These are phyloP conservation scores for Trichoderma polysporum DNA, from an alignment of 2,329 filamentous ascomycete species.

Conservation along the genomic window DNA sequence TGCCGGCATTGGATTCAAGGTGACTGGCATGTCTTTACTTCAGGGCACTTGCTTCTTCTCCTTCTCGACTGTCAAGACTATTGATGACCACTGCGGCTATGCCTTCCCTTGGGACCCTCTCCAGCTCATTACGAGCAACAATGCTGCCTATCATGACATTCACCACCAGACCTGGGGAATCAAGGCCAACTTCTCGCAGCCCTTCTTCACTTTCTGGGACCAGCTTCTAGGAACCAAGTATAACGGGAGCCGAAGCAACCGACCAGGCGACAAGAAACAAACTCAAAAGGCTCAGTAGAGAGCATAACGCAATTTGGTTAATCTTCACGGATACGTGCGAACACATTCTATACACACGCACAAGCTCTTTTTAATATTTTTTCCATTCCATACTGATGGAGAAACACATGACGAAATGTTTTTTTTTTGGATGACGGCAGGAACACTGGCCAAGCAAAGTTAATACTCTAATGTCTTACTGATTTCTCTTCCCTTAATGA, in stretches of 20 bases:
- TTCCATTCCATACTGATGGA: not conserved
- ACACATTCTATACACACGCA: not conserved
- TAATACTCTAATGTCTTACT: conserved; percentile 14
- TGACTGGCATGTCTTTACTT: conserved; percentile 77
- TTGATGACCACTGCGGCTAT: conserved; percentile 97
- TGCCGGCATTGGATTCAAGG: conserved; percentile 78
- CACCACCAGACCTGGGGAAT: conserved; percentile 99
- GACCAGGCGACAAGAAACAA: conserved; percentile 42
- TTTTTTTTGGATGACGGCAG: conserved; percentile 19
- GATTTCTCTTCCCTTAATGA: not conserved
- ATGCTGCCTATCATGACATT: conserved; percentile 94
- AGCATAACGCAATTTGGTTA: conserved; percentile 5
- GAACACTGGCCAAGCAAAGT: conserved; percentile 2
- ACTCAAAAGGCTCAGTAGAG: conserved; percentile 29
- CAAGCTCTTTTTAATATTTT: not conserved
- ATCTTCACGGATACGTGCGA: not conserved
- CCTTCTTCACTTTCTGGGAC: conserved; percentile 97
- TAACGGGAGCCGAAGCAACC: conserved; percentile 58
- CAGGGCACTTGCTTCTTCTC: conserved; percentile 90
- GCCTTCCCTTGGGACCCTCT: conserved; percentile 93
- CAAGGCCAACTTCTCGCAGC: conserved; percentile 90
- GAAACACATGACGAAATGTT: conserved; percentile 14
- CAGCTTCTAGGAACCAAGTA: conserved; percentile 77
- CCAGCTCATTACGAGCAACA: conserved; percentile 89
- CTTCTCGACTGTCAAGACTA: conserved; percentile 88